phyloP scores from a whole-genome alignment of 495 filamentous ascomycete species.

The Neurospora sp. region DNA sequence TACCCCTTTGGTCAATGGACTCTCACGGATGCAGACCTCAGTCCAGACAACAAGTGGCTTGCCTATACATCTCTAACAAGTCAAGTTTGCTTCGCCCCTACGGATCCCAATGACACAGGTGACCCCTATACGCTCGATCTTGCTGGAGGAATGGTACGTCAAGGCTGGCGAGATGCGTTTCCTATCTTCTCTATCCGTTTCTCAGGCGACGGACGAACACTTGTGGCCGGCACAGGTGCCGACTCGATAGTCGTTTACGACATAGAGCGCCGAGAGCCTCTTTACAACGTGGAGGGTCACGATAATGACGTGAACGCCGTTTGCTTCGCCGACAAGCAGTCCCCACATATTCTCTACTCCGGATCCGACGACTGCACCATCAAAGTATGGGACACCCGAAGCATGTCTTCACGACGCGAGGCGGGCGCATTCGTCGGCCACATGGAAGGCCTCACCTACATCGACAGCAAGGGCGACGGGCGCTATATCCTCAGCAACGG shows the following conservation, averaged over 20 bases:
- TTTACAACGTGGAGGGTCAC: slow-evolving; percentile 71
- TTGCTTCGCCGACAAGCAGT: slow-evolving; percentile 81
- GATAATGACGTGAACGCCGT: slow-evolving; percentile 91
- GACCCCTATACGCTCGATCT: slow-evolving; percentile 74
- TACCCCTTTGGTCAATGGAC: slow-evolving; percentile 91
- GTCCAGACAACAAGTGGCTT: slow-evolving; percentile 83
- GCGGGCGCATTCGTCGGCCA: slow-evolving; percentile 92
- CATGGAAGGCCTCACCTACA: slow-evolving; percentile 87
- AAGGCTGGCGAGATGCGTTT: slow-evolving; percentile 12
- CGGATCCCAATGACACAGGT: slow-evolving; percentile 67
- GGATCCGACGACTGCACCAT: slow-evolving; percentile 86
- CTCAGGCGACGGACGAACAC: slow-evolving; percentile 81
- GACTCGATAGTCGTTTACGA: slow-evolving; percentile 86
- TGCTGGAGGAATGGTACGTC: slow-evolving; percentile 16
- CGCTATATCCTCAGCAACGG: slow-evolving; percentile 88
- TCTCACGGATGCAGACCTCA: slow-evolving; percentile 85
- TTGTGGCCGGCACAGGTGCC: slow-evolving; percentile 79
- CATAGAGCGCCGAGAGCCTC: slow-evolving; percentile 62
- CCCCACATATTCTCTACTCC: slow-evolving; percentile 92
- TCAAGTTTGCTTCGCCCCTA: slow-evolving; percentile 74
- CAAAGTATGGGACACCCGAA: slow-evolving; percentile 93
- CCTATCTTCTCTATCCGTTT: slow-evolving; percentile 88
- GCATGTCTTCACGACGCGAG: slow-evolving; percentile 75
- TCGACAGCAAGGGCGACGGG: slow-evolving; percentile 94
- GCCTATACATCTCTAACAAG: slow-evolving; percentile 81